These are phyloP conservation scores for Picea glauca DNA, from an alignment of 75 land plant species.

Conservation along the genomic window DNA sequence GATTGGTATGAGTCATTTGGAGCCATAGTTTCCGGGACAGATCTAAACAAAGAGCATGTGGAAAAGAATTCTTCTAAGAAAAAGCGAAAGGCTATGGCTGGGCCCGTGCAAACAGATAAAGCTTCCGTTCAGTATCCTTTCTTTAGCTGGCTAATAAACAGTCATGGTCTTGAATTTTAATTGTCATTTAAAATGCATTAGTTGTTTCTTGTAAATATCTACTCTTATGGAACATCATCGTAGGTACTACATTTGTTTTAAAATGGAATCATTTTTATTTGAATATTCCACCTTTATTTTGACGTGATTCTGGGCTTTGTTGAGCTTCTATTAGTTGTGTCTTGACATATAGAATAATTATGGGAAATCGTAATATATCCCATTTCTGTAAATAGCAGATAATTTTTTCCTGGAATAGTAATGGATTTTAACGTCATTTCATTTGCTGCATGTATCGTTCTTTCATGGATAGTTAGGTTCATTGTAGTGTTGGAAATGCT, in stretches of 20 bases:
- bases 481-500: too few species aligned
- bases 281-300: neutral
- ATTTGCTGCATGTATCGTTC: too few species aligned
- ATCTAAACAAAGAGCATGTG: conserved; percentile 16
- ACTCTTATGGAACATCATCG: neutral
- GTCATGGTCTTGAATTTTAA: neutral
- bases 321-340: neutral
- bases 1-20: conserved; percentile 90
- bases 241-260: neutral
- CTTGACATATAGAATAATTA: neutral
- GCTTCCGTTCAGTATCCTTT: conserved; percentile 82
- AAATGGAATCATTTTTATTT: too few species aligned
- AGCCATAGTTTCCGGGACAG: conserved; percentile 16
- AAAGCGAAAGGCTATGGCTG: conserved; percentile 24
- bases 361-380: too few species aligned
- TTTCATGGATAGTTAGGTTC: too few species aligned
- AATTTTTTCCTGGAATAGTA: too few species aligned
- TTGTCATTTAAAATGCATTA: neutral
- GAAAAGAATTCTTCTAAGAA: conserved; percentile 22
- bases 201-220: neutral
- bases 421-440: too few species aligned
- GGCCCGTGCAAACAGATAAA: conserved; percentile 21
- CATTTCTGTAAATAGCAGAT: too few species aligned
- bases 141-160: neutral
- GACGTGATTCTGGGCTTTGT: neutral